Percentiles rank a stretch among this genome's conserved stretches.
Evolutionary conservation across 2,329 filamentous ascomycete genomes (phyloP).

Genomic region (Diaporthe citrichinensis): DNA sequence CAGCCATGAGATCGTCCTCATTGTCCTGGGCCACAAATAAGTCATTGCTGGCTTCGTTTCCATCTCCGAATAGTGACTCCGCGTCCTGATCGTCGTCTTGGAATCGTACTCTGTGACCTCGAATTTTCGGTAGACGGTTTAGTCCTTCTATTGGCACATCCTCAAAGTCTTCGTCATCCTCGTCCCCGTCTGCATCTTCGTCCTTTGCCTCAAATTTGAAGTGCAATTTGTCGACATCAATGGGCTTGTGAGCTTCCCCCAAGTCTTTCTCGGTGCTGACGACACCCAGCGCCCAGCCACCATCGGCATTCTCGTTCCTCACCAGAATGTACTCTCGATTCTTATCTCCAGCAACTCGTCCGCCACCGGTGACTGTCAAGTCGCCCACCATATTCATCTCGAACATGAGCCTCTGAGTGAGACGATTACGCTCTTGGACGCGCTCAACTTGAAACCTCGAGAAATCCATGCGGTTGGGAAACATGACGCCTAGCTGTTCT

Average conservation of each 20-base stretch:
- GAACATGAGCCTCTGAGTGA: constrained; percentile 95
- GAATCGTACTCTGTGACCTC: constrained; percentile 7
- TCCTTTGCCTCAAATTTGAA: constrained; percentile 70
- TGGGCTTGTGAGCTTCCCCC: constrained; percentile 87
- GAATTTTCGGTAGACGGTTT: constrained; percentile 81
- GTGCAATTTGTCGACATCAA: constrained; percentile 84
- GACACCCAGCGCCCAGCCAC: constrained; percentile 95
- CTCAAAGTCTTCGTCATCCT: constrained; percentile 87
- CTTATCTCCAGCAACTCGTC: constrained; percentile 84
- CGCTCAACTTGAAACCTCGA: constrained; percentile 96
- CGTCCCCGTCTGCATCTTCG: constrained; percentile 72
- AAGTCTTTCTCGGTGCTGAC: constrained; percentile 87
- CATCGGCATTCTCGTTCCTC: constrained; percentile 94
- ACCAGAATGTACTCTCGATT: constrained; percentile 96
- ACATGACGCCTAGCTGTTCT: constrained; percentile 96
- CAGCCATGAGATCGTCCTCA: constrained; percentile 46
- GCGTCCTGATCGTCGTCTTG: constrained; percentile 38
- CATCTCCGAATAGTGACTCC: constrained; percentile 70
- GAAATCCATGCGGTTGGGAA: constrained; percentile 97
- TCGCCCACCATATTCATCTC: constrained; percentile 91
- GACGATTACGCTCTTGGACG: constrained; percentile 90
- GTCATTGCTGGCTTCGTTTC: constrained; percentile 47
- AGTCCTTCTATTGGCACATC: constrained; percentile 93
- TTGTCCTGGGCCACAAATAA: constrained; percentile 53
- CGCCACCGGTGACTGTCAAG: constrained; percentile 74